These are phyloP conservation scores for Lachnellula cervina DNA, from an alignment of 2,329 filamentous ascomycete genomes.

Conservation along the genomic window DNA sequence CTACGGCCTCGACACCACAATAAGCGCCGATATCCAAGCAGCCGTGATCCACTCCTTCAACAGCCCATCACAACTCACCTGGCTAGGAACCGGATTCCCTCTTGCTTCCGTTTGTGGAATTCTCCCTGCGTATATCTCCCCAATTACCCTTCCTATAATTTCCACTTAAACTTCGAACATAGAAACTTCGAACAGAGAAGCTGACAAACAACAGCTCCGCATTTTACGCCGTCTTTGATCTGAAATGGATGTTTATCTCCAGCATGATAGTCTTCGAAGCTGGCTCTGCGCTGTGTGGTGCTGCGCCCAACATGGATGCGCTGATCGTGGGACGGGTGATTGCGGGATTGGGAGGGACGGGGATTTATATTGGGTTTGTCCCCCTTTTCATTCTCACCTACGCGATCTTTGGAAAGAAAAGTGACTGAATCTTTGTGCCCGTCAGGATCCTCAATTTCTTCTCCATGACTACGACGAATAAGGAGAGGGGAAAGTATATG, in stretches of 20 bases:
- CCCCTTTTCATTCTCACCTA: background rate
- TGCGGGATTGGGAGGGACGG: slow-evolving; percentile 35
- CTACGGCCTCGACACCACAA: background rate
- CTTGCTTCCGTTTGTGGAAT: slow-evolving; percentile 26
- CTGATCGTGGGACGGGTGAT: slow-evolving; percentile 42
- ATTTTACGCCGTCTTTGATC: slow-evolving; percentile 19
- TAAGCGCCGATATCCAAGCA: slow-evolving; percentile 38
- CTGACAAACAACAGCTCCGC: background rate
- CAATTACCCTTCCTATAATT: background rate
- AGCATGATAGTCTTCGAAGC: slow-evolving; percentile 19
- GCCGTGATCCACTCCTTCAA: slow-evolving; percentile 35
- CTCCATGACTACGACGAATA: slow-evolving; percentile 25
- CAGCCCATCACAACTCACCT: slow-evolving; percentile 36
- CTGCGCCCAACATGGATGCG: slow-evolving; percentile 32
- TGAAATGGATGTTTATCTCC: slow-evolving; percentile 19
- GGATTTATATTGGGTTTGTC: background rate
- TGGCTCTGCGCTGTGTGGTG: slow-evolving; percentile 26
- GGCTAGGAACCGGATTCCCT: slow-evolving; percentile 37
- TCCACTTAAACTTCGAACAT: too few species aligned
- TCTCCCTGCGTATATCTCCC: slow-evolving; percentile 23
- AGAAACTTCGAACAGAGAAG: too few species aligned
- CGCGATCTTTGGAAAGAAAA: slow-evolving; percentile 20
- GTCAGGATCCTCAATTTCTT: slow-evolving; percentile 33
- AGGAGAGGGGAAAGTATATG: slow-evolving; percentile 33
- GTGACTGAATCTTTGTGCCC: background rate